Conservation (phyloP, 1,284 basidiomycete species). For the Austroboletus olivaceoglutinosus region DNA sequence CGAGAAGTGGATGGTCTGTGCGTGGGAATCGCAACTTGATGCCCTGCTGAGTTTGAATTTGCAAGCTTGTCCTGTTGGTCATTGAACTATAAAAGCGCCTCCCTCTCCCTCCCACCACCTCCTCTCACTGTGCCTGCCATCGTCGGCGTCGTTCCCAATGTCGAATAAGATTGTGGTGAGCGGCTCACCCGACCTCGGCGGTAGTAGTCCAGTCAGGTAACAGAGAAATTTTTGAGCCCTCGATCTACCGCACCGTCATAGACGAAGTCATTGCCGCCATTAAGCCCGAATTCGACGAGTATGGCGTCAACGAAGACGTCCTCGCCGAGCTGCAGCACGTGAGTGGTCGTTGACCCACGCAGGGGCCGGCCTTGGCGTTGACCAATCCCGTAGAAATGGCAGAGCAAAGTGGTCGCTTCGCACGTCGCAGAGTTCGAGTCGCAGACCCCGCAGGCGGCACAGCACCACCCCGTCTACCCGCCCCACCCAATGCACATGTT, state of each 20-base stretch:
- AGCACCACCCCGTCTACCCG: slow-evolving; percentile 50
- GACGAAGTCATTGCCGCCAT: slow-evolving; percentile 92
- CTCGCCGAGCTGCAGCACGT: slow-evolving; percentile 86
- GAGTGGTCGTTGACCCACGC: slow-evolving; percentile 42
- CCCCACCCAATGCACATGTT: slow-evolving; percentile 55
- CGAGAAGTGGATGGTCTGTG: slow-evolving; percentile 44
- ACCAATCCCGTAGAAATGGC: slow-evolving; percentile 75
- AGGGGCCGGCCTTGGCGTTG: too few species aligned
- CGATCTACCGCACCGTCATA: slow-evolving; percentile 91
- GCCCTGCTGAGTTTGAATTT: slow-evolving; percentile 43
- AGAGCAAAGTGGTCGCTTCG: slow-evolving; percentile 87
- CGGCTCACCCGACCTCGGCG: slow-evolving; percentile 60
- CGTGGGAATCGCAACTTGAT: slow-evolving; percentile 41
- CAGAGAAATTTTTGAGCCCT: slow-evolving; percentile 70
- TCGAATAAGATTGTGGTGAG: slow-evolving; percentile 92
- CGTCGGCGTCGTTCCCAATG: slow-evolving; percentile 47
- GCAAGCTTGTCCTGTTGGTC: slow-evolving; percentile 37
- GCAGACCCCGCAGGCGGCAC: slow-evolving; percentile 42
- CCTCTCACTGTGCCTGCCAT: slow-evolving; percentile 37
- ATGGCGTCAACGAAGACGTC: slow-evolving; percentile 91
- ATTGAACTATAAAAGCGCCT: slow-evolving; percentile 51
- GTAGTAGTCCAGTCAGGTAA: slow-evolving; percentile 60
- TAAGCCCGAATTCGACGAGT: slow-evolving; percentile 95
- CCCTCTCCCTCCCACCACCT: slow-evolving; percentile 36
- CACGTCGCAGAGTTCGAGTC: slow-evolving; percentile 92